These are phyloP conservation scores for Glycine tomentella DNA, from an alignment of 306 rosid genomes.

Conservation along the genomic window DNA sequence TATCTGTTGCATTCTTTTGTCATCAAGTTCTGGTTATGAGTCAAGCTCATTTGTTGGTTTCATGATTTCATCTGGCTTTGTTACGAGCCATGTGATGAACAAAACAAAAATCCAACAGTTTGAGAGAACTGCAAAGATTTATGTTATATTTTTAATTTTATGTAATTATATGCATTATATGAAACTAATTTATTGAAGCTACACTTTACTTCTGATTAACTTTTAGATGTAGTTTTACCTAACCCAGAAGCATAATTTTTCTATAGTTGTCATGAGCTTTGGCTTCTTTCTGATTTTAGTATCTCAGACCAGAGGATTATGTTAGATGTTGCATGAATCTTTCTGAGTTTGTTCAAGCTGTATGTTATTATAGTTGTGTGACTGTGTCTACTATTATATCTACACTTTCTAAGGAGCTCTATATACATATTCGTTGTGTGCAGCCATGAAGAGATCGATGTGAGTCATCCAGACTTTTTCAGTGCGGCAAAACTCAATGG, in stretches of 20 bases:
- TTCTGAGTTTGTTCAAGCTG: not conserved
- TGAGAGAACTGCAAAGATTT: slow-evolving; percentile 28
- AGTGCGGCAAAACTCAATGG: slow-evolving; percentile 81
- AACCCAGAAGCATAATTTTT: too few relatives aligned
- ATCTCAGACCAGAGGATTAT: slow-evolving; percentile 7
- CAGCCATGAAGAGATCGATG: slow-evolving; percentile 99
- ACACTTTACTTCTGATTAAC: not conserved
- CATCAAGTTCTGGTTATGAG: slow-evolving; percentile 21
- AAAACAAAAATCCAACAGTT: slow-evolving; percentile 6
- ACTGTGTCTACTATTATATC: not conserved
- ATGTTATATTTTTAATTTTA: slow-evolving; percentile 16
- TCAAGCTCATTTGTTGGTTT: slow-evolving; percentile 34
- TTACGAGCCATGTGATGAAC: slow-evolving; percentile 25
- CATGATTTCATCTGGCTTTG: slow-evolving; percentile 34
- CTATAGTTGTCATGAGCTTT: not conserved
- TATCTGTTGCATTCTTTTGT: slow-evolving; percentile 34
- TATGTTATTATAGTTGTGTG: not conserved
- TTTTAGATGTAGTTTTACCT: not conserved
- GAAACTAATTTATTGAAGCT: slow-evolving; percentile 21
- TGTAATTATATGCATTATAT: slow-evolving; percentile 23
- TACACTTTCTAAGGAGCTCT: not conserved
- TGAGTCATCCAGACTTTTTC: slow-evolving; percentile 96
- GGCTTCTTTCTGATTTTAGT: slow-evolving; percentile 10
- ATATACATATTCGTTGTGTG: slow-evolving; percentile 43
- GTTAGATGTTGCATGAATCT: not conserved